Base-by-base conservation (phyloP, 2,329 filamentous ascomycete species). In the Ilyonectria robusta region DNA sequence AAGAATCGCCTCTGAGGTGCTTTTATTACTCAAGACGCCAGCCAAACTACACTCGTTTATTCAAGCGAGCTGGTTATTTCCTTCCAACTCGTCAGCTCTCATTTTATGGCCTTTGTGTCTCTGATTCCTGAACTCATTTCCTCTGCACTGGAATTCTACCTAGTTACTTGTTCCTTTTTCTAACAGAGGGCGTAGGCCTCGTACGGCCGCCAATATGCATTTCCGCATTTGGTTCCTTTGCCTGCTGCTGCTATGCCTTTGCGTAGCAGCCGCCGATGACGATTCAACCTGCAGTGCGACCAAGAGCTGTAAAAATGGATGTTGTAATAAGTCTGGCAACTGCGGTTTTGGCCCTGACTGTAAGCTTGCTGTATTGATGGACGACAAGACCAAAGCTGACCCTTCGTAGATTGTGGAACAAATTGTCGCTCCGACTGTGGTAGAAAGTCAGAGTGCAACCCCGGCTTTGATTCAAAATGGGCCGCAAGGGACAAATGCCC, bases 311-410 rank as follows among this genome's bases (percentile, higher is more conserved):
- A 29, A 63, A 13, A 15, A 59, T 1, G 59, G 66, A 13, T 66
- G 56, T 35, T 69, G 59, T 23, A 63, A 58, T 9, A 66, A 66
- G 33, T 64, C 40, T 46, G 59, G 59, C 4, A 55, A 50, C 59
- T 69, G 63, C 46, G 63, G 67, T 17, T 64, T 64, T 58, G 63
- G 67, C 19, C 59, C 59, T 4, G 46, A 69, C 23, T 66, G 50
- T 63, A 63, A 55, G 64, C 26, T 54, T 47, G 2, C 44, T 47
- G 33, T 37, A 13, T 47, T 23, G 1, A 47, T 47, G 10, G n/a
- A 47, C 9, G 7, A 23, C 7, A 21, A 47, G 10, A 23, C 44
- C 9, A 31, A 23, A 29, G 40, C 54, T 62, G 17, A 62, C 42
- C 15, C 15, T 6, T 15, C 6, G 1, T 19, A 68, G 62, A 57